phyloP scores from a whole-genome alignment of 2,329 filamentous ascomycete genomes.

The Claviceps purpurea region DNA sequence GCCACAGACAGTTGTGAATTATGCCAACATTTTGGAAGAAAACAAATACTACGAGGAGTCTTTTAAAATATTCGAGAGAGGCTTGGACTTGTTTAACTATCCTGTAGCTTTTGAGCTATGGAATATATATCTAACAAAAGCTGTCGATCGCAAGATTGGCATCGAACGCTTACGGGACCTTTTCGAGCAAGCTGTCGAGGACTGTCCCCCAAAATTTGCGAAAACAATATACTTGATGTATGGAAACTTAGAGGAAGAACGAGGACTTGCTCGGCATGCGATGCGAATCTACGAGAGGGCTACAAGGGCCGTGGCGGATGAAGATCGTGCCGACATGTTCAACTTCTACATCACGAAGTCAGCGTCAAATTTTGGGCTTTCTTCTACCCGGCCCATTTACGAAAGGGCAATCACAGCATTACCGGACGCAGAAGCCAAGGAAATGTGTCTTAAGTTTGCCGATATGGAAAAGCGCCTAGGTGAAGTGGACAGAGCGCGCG shows the following conservation, averaged over 20 bases:
- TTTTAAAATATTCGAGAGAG: conserved; percentile 95
- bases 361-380: conserved; percentile 91
- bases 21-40: conserved; percentile 88
- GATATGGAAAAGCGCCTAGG: conserved; percentile 88
- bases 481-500: conserved; percentile 86
- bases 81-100: conserved; percentile 95
- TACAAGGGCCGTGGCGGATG: conserved; percentile 85
- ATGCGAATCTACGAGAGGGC: conserved; percentile 99
- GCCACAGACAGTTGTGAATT: conserved; percentile 96
- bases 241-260: conserved; percentile 89
- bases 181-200: conserved; percentile 93
- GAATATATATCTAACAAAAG: conserved; percentile 97
- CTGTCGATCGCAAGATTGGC: conserved; percentile 87
- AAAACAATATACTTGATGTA: conserved; percentile 98
- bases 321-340: conserved; percentile 94
- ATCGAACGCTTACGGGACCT: conserved; percentile 90
- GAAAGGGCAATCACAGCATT: conserved; percentile 90
- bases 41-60: conserved; percentile 92
- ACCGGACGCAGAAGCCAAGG: conserved; percentile 81
- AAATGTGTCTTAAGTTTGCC: conserved; percentile 98
- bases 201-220: conserved; percentile 87
- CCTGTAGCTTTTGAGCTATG: conserved; percentile 96
- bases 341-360: conserved; percentile 99
- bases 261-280: conserved; percentile 84
- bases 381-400: conserved; percentile 89